Evolutionary conservation across 257 asterid genomes (phyloP), one percentile per base, ranked within the genome.

Genomic region (Solanum ahanhuiri): DNA sequence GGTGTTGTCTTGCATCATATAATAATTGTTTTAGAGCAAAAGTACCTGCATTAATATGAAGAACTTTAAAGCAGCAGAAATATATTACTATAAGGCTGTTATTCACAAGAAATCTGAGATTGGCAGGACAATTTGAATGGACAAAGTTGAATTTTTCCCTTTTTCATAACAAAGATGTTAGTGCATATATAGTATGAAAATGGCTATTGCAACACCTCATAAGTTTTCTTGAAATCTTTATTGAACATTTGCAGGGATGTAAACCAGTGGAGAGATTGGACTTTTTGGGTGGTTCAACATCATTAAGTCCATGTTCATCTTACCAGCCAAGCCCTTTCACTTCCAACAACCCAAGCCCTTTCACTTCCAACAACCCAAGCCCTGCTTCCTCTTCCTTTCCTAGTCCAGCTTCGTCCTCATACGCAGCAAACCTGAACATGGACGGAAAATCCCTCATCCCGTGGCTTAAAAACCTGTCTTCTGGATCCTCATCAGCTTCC

Each of bases 391-490:
- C 96, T 57, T 91, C 96, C 17, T 88, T 93, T 73, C 95, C 94
- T 0, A 93, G 97, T 90, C 95, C 95, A 2, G 91, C 91, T 76
- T 93, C 97, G 2, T 92, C 90, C 28, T 85, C 91, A 20, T 90
- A 86, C 14, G 83, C 86, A 20, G 87, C 91, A 39, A 71, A 85
- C 86, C 66, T 86, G 28, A 86, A 87, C 87, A 87, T 87, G 57
- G 95, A 94, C 33, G 93, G 93, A 34, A 93, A 89, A 64, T 91
- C 95, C 77, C 92, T 94, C 15, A 94, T 94, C 86, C 96, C 97
- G n/a, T 94, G 97, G 96, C 97, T 94, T 37, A 90, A 88, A 81
- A 94, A 93, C 88, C 96, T 93, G 85, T 90, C 97, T 1, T 91
- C 96, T 14, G 88, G 92, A 15, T 87, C 94, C 2, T 89, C 94